Evolutionary conservation across 179 eudicot genomes (phyloP), one percentile per base, ranked within the genome.

Genomic region (Drosera spatulata): DNA sequence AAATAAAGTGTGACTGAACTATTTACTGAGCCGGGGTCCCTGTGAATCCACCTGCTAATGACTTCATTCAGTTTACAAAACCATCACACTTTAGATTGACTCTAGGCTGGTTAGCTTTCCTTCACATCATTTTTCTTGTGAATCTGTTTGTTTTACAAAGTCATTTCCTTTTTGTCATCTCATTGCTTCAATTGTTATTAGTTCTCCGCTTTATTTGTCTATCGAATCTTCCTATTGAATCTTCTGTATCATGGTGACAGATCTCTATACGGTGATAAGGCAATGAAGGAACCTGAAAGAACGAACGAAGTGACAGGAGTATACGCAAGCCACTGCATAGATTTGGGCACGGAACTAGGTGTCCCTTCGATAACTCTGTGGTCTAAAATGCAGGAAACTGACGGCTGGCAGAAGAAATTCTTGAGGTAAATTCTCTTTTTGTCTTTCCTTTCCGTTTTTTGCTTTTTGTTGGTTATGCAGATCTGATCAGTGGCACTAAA

Each of bases 341-440:
- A 78, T 56, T 64, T 91, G 59, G 96, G 91, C 60, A 70, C 77
- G 66, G 96, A 91, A 76, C 62, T 85, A 41, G 79, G 81, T 66
- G n/a, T 91, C 43, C 80, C 84, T 60, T 84, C 72, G 41, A 77
- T 91, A 59, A 67, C 85, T 75, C 70, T 91, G 43, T 91, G 98
- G 98, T 79, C 96, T 63, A 91, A 83, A 77, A 91, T 91, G 96
- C 98, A 85, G 63, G 88, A 85, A 73, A 83, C 85, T 5, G 79
- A 82, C 14, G 84, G 83, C 67, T 91, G 98, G 98, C 91, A 83
- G 68, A 82, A 63, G 53, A 91, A 82, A 72, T 88, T 68, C 71
- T 78, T 85, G 46, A 84, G 91, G 98, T 91, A 41, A 10, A 39
- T 22, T 10, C 7, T 49, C n/a, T 22, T 22, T 22, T 22, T 22